phyloP scores from a whole-genome alignment of 2,329 filamentous ascomycete species.

The Penicillium sp. region DNA sequence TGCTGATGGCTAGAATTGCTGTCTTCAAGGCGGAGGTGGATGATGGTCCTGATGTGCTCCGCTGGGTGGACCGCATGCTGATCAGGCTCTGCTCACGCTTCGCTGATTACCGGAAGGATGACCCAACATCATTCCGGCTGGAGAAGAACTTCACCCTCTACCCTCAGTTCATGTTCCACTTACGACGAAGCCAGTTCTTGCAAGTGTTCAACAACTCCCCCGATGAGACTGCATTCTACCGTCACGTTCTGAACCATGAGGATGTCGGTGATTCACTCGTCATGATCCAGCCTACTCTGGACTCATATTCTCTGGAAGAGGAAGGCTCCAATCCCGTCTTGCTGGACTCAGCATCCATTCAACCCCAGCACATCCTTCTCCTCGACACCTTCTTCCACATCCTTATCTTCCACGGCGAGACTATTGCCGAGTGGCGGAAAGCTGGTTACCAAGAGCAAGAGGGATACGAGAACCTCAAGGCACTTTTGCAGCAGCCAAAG shows the following conservation, averaged over 20 bases:
- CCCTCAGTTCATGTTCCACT: slow-evolving; percentile 99
- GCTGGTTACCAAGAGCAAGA: slow-evolving; percentile 97
- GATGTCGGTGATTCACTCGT: slow-evolving; percentile 95
- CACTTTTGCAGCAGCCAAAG: slow-evolving; percentile 86
- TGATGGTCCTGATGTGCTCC: slow-evolving; percentile 94
- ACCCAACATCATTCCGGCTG: slow-evolving; percentile 91
- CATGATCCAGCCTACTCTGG: slow-evolving; percentile 98
- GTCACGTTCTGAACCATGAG: slow-evolving; percentile 95
- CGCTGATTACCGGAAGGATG: slow-evolving; percentile 96
- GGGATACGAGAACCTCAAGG: slow-evolving; percentile 93
- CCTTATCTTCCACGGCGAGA: slow-evolving; percentile 97
- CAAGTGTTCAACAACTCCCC: slow-evolving; percentile 99
- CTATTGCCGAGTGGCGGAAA: slow-evolving; percentile 96
- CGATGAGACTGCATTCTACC: slow-evolving; percentile 98
- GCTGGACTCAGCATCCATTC: slow-evolving; percentile 93
- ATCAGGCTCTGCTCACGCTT: slow-evolving; percentile 95
- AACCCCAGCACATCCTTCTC: slow-evolving; percentile 87
- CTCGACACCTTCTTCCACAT: slow-evolving; percentile 99
- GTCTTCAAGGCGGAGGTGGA: slow-evolving; percentile 99
- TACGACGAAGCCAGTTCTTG: slow-evolving; percentile 93
- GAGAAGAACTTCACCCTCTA: slow-evolving; percentile 99
- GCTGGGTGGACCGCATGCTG: slow-evolving; percentile 98
- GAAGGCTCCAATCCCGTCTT: slow-evolving; percentile 92
- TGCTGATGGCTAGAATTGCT: slow-evolving; percentile 98
- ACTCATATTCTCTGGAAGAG: slow-evolving; percentile 96